These are phyloP conservation scores for Carex parvula DNA, from an alignment of 176 grass and related monocot species.

Conservation along the genomic window DNA sequence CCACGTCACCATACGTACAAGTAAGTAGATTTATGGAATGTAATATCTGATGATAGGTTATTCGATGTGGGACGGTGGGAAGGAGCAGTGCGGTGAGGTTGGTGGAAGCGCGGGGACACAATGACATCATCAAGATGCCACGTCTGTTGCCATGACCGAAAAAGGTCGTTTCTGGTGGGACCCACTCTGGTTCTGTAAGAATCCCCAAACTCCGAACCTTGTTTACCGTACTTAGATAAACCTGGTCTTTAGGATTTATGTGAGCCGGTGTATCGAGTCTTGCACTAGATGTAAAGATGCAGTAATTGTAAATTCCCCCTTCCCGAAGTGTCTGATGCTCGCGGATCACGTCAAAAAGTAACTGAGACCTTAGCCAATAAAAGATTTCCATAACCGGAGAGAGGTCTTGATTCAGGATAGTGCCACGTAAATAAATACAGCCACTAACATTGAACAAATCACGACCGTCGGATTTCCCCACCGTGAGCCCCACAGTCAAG, in stretches of 20 bases:
- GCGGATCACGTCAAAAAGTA: conserved; percentile 25
- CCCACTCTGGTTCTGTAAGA: background rate
- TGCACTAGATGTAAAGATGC: background rate
- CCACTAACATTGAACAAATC: conserved; percentile 11
- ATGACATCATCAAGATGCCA: conserved; percentile 50
- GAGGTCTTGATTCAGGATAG: conserved; percentile 23
- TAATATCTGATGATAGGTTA: background rate
- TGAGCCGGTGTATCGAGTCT: background rate
- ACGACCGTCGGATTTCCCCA: background rate
- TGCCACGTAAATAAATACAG: background rate
- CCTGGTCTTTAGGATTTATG: background rate
- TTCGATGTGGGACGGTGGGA: background rate
- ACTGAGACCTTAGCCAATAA: conserved; percentile 23
- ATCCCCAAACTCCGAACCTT: background rate
- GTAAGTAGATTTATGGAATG: background rate
- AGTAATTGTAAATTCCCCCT: background rate
- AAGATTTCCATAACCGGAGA: background rate
- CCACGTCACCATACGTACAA: background rate
- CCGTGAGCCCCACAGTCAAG: background rate
- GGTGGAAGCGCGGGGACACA: conserved; percentile 24
- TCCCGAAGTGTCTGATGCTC: conserved; percentile 23
- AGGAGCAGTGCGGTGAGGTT: conserved; percentile 57
- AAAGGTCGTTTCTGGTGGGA: conserved; percentile 15
- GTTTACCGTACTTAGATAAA: background rate
- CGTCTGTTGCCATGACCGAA: conserved; percentile 52